Conservation (phyloP, 768 basidiomycete species). For the Leccinum longicurvipes region DNA sequence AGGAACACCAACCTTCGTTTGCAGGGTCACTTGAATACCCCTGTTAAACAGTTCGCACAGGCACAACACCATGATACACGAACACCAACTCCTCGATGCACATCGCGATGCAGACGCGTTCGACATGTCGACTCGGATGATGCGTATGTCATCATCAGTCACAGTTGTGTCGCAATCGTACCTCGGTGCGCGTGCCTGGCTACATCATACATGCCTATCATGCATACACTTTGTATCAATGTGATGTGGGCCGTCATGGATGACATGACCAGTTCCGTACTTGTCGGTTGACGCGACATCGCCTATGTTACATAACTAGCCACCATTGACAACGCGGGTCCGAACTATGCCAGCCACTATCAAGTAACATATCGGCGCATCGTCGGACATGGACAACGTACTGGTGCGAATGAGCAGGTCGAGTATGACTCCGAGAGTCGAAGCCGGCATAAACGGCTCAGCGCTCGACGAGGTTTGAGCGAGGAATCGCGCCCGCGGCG, state of each 20-base stretch:
- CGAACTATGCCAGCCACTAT: neutral
- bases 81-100: neutral
- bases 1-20: neutral
- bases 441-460: neutral
- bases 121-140: neutral
- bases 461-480: neutral
- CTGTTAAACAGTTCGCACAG: neutral
- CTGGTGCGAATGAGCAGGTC: neutral
- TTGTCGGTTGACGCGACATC: neutral
- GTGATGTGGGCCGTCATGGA: neutral
- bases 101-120: neutral
- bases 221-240: neutral
- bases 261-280: neutral
- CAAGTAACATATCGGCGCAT: neutral
- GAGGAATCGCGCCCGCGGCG: neutral
- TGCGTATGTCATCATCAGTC: neutral
- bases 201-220: neutral
- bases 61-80: neutral
- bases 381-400: neutral
- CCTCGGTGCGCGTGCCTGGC: neutral
- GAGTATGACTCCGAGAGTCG: neutral
- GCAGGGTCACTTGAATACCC: too few species aligned
- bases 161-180: neutral
- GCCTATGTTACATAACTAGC: too few species aligned
- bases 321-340: neutral